Evolutionary conservation across 108 stramenopile genomes (phyloP).

Genomic region (Craspedostauros australis): DNA sequence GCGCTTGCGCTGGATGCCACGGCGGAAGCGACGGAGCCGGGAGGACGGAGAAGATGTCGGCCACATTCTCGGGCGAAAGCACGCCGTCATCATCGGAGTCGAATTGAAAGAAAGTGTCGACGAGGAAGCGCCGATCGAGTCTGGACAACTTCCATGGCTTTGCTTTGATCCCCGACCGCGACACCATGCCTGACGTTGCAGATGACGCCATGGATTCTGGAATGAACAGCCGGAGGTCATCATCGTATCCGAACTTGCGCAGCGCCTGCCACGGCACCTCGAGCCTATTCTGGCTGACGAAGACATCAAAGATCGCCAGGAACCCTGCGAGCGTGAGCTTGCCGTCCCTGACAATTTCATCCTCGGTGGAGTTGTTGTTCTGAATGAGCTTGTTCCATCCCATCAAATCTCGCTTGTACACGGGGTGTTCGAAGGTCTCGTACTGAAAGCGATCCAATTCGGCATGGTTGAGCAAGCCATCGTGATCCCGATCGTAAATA

Average conservation of each 20-base stretch:
- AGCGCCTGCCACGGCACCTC: constrained; percentile 78
- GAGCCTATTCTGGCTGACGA: constrained; percentile 71
- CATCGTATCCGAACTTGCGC: constrained; percentile 68
- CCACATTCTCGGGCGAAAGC: constrained; percentile 47
- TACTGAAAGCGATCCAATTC: constrained; percentile 71
- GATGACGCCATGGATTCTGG: constrained; percentile 35
- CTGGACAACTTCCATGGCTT: constrained; percentile 37
- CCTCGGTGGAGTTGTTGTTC: constrained; percentile 33
- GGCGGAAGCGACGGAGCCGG: constrained; percentile 54
- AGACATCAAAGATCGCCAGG: constrained; percentile 76
- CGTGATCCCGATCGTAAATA: constrained; percentile 63
- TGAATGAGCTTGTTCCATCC: constrained; percentile 74
- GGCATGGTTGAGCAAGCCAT: constrained; percentile 64
- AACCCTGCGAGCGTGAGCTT: constrained; percentile 77
- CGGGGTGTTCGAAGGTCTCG: constrained; percentile 49
- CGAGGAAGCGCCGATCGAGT: constrained; percentile 46
- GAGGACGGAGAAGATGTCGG: constrained; percentile 57
- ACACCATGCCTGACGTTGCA: background rate
- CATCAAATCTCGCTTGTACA: constrained; percentile 54
- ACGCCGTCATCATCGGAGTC: constrained; percentile 60
- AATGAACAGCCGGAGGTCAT: constrained; percentile 52
- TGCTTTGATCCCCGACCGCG: background rate
- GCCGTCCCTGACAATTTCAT: constrained; percentile 52
- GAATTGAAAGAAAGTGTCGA: constrained; percentile 61
- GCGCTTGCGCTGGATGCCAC: constrained; percentile 61